Evolutionary conservation across 2,329 filamentous ascomycete genomes (phyloP).

Genomic region (Colletotrichum navitas): DNA sequence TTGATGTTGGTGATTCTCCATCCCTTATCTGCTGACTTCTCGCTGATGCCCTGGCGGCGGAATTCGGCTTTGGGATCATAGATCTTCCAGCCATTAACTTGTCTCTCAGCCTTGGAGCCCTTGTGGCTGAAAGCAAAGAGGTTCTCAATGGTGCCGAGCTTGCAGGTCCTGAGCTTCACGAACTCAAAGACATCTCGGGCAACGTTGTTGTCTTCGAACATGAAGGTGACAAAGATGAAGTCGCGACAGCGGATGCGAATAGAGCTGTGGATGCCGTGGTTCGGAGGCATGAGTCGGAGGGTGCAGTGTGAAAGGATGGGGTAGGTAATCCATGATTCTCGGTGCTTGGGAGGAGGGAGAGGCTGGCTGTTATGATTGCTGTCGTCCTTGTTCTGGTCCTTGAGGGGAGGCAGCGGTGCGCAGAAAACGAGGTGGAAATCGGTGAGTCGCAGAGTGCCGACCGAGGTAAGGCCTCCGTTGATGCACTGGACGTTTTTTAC

Average conservation of each 20-base stretch:
- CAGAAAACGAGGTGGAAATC: conserved; percentile 72
- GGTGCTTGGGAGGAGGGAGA: conserved; percentile 51
- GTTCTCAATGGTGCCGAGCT: conserved; percentile 84
- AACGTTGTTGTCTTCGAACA: conserved; percentile 79
- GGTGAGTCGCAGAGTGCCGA: conserved; percentile 70
- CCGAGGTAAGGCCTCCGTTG: conserved; percentile 68
- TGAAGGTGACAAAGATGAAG: conserved; percentile 93
- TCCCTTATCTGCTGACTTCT: conserved; percentile 80
- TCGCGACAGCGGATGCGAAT: conserved; percentile 92
- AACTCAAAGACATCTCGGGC: conserved; percentile 90
- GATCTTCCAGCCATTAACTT: conserved; percentile 82
- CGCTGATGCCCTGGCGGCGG: conserved; percentile 86
- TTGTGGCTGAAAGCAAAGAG: conserved; percentile 92
- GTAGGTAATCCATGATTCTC: conserved; percentile 94
- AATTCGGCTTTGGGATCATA: conserved; percentile 92
- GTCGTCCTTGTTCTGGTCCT: conserved; percentile 42
- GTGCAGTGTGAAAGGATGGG: conserved; percentile 88
- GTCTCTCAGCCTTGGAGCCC: conserved; percentile 78
- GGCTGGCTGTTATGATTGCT: conserved; percentile 12
- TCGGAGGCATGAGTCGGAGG: conserved; percentile 78
- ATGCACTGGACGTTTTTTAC: conserved; percentile 72
- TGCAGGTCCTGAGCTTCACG: conserved; percentile 85
- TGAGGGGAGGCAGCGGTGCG: conserved; percentile 54
- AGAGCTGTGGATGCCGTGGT: conserved; percentile 79
- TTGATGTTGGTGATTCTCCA: conserved; percentile 96